A percentile compares a stretch with the other conserved stretches of the same genome.
These are phyloP conservation scores for Candida caryicola DNA, from an alignment of 805 yeast species.

Conservation along the genomic window DNA sequence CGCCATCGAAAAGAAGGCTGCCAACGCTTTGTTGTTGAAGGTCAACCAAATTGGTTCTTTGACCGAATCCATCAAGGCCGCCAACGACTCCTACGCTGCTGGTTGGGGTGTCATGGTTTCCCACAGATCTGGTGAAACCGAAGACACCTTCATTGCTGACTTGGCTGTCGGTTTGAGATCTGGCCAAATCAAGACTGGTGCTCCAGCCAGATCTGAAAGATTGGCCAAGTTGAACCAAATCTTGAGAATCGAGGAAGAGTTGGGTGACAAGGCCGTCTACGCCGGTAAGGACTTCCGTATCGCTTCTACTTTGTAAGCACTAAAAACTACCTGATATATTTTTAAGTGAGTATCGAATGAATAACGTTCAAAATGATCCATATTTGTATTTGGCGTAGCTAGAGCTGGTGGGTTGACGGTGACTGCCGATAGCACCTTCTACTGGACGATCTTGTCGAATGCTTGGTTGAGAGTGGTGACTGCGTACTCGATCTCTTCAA, in stretches of 20 bases:
- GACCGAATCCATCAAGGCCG: slow-evolving; percentile 95
- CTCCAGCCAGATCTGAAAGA: slow-evolving; percentile 99
- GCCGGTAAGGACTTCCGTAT: slow-evolving; percentile 90
- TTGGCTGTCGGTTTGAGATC: slow-evolving; percentile 95
- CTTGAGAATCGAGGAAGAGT: slow-evolving; percentile 97
- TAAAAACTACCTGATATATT: not conserved
- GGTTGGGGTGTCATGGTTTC: slow-evolving; percentile 99
- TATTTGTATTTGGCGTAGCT: no score
- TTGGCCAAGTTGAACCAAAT: slow-evolving; percentile 98
- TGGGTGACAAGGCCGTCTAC: slow-evolving; percentile 94
- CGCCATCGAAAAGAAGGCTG: slow-evolving; percentile 95
- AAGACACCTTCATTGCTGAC: slow-evolving; percentile 98
- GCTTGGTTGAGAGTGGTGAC: slow-evolving; percentile 45
- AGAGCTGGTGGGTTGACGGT: no score
- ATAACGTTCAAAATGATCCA: slow-evolving; percentile 1
- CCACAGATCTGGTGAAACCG: slow-evolving; percentile 99
- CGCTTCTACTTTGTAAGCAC: slow-evolving; percentile 37
- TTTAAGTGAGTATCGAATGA: slow-evolving; percentile 7
- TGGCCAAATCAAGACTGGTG: slow-evolving; percentile 99
- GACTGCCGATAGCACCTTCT: no score
- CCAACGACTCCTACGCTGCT: slow-evolving; percentile 89
- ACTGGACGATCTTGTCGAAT: no score
- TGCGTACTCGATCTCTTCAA: slow-evolving; percentile 55
- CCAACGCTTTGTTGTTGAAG: slow-evolving; percentile 91
- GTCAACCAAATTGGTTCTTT: slow-evolving; percentile 98